phyloP scores from a whole-genome alignment of 1,284 basidiomycete genomes.

The Cystobasidium pallidum region DNA sequence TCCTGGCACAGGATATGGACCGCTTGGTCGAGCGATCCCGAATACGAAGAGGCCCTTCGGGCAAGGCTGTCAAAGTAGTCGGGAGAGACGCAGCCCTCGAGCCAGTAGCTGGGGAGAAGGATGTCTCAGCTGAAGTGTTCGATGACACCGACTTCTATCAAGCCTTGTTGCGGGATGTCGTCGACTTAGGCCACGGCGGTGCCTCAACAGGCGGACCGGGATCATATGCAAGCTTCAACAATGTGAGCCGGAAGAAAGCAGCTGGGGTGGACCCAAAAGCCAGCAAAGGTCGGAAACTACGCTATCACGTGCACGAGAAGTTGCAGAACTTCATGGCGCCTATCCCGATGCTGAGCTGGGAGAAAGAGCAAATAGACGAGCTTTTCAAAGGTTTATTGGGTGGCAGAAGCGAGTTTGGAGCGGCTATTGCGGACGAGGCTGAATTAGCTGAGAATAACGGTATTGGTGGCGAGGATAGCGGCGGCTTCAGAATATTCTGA shows the following conservation, averaged over 20 bases:
- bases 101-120: slow-evolving; percentile 26
- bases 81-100: slow-evolving; percentile 20
- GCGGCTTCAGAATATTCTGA: slow-evolving; percentile 26
- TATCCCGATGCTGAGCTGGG: slow-evolving; percentile 68
- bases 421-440: slow-evolving; percentile 9
- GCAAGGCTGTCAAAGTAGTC: slow-evolving; percentile 35
- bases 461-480: slow-evolving; percentile 25
- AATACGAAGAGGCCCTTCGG: slow-evolving; percentile 10
- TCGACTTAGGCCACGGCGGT: slow-evolving; percentile 62
- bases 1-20: slow-evolving; percentile 54
- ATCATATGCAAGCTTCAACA: slow-evolving; percentile 63
- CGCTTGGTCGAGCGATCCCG: slow-evolving; percentile 54
- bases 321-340: slow-evolving; percentile 93
- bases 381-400: slow-evolving; percentile 83
- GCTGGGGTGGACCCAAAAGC: slow-evolving; percentile 87
- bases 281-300: slow-evolving; percentile 84
- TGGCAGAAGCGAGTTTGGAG: slow-evolving; percentile 20
- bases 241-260: slow-evolving; percentile 59
- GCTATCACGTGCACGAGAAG: slow-evolving; percentile 92
- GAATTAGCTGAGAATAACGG: background rate
- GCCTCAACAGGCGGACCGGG: slow-evolving; percentile 57
- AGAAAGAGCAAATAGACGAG: slow-evolving; percentile 91
- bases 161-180: slow-evolving; percentile 81
- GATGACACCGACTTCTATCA: slow-evolving; percentile 74
- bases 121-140: slow-evolving; percentile 29